phyloP scores from a whole-genome alignment of 2,329 filamentous ascomycete species.

The Polytolypa hystricis region DNA sequence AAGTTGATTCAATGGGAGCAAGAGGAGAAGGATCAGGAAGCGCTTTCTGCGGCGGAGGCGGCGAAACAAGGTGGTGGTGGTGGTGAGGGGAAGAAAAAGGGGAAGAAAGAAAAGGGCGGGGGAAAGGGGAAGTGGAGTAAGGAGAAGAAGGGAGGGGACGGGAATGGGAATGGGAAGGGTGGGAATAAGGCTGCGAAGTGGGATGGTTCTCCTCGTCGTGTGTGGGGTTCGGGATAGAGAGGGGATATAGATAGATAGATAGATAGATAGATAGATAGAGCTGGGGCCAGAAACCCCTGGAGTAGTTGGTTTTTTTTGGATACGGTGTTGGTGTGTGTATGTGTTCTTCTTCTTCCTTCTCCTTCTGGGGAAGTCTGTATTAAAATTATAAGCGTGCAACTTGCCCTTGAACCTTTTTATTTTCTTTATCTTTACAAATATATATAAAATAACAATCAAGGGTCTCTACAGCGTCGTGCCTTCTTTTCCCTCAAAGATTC shows the following conservation, averaged over 20 bases:
- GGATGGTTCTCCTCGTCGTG: neutral
- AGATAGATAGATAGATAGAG: constrained; percentile 5
- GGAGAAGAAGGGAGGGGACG: constrained; percentile 13
- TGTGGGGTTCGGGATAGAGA: too few relatives aligned
- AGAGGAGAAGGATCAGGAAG: constrained; percentile 15
- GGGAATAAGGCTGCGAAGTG: constrained; percentile 3
- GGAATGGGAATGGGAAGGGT: constrained; percentile 15
- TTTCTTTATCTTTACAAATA: too few relatives aligned
- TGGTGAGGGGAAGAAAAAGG: constrained; percentile 12
- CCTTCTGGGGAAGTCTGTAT: too few relatives aligned
- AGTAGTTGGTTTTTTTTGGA: too few relatives aligned
- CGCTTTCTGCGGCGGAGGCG: neutral
- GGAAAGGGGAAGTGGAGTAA: constrained; percentile 16
- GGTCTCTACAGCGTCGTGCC: too few relatives aligned
- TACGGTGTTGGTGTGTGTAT: too few relatives aligned
- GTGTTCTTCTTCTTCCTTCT: too few relatives aligned
- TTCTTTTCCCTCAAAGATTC: too few relatives aligned
- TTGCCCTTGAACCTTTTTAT: too few relatives aligned
- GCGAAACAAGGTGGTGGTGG: neutral
- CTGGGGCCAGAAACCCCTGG: too few relatives aligned
- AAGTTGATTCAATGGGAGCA: constrained; percentile 29
- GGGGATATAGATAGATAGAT: neutral
- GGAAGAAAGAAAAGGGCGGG: constrained; percentile 15
- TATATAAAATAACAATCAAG: too few relatives aligned
- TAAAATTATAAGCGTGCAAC: too few relatives aligned